Conservation (phyloP, 2,329 filamentous ascomycete genomes). For the Cyphellophora attinorum region DNA sequence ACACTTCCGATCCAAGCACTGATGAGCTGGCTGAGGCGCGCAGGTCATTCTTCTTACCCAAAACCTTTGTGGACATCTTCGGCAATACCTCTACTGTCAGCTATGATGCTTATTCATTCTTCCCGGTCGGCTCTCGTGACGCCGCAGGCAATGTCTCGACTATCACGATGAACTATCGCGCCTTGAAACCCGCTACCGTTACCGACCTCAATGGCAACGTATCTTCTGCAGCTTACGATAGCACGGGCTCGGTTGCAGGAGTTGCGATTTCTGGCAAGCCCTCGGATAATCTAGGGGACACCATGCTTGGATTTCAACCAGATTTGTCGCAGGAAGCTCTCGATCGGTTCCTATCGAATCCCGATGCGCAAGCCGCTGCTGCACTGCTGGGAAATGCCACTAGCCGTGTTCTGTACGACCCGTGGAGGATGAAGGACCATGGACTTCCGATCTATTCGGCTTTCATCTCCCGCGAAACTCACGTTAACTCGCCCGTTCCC, state of each 20-base stretch:
- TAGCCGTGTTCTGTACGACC: background rate
- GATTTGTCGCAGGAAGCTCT: background rate
- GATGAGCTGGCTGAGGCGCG: conserved; percentile 1
- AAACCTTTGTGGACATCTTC: background rate
- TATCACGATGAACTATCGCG: conserved; percentile 6
- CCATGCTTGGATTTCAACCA: conserved; percentile 4
- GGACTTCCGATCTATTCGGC: background rate
- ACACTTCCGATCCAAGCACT: background rate
- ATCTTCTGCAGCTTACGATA: conserved; percentile 4
- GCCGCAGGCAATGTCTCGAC: background rate
- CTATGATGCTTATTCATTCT: background rate
- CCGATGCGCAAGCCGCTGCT: background rate
- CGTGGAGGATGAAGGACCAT: background rate
- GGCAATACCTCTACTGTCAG: background rate
- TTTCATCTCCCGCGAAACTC: background rate
- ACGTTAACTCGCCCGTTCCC: background rate
- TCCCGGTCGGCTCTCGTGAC: background rate
- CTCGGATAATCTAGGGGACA: conserved; percentile 5
- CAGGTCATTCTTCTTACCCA: background rate
- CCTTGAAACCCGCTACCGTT: conserved; percentile 3
- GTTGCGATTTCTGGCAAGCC: conserved; percentile 9
- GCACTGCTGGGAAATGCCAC: background rate
- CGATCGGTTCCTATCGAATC: conserved; percentile 1
- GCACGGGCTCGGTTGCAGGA: conserved; percentile 4
- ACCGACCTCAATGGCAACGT: conserved; percentile 11